These are phyloP conservation scores for Aureobasidium sp. DNA, from an alignment of 2,329 filamentous ascomycete species.

Conservation along the genomic window DNA sequence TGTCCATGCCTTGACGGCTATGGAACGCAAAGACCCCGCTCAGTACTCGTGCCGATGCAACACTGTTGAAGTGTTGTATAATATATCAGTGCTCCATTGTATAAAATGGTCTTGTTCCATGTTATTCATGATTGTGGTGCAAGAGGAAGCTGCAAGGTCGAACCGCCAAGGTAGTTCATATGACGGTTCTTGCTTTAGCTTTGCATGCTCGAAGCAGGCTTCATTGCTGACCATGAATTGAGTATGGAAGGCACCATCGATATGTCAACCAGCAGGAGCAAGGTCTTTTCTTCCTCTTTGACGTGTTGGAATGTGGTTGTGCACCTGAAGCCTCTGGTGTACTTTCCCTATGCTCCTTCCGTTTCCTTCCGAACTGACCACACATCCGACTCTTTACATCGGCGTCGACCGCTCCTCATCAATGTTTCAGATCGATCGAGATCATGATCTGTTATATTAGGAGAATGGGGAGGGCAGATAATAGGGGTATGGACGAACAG, in stretches of 20 bases:
- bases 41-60: neutral
- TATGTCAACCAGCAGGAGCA: neutral
- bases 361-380: neutral
- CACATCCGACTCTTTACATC: neutral
- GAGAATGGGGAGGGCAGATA: neutral
- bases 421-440: neutral
- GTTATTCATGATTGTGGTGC: neutral
- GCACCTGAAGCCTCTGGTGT: neutral
- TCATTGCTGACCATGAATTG: neutral
- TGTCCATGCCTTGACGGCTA: neutral
- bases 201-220: neutral
- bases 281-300: neutral
- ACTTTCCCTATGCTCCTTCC: neutral
- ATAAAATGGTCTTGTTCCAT: slow-evolving; percentile 9
- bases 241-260: neutral
- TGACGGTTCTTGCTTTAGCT: neutral
- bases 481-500: neutral
- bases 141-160: neutral
- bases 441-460: neutral
- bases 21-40: neutral
- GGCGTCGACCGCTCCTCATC: neutral
- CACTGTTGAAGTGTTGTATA: slow-evolving; percentile 12
- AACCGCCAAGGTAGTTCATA: slow-evolving; percentile 9
- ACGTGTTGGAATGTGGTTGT: neutral
- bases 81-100: neutral